Conservation (phyloP, 306 rosid species). For the Dalbergia oliveri region DNA sequence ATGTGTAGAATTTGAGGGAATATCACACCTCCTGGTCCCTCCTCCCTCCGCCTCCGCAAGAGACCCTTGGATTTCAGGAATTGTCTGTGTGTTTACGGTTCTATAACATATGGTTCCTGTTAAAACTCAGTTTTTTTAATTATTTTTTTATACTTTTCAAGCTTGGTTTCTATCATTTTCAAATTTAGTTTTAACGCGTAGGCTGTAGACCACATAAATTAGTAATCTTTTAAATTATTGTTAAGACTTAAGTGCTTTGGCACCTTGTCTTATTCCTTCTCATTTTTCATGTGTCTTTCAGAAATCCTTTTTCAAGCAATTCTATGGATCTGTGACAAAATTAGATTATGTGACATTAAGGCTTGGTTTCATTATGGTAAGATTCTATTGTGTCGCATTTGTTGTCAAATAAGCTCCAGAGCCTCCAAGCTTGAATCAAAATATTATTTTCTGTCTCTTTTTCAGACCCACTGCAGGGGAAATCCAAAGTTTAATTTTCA, state of each 20-base stretch:
- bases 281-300: conserved; percentile 51
- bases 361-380: conserved; percentile 88
- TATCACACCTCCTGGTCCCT: no score
- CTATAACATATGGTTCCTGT: no score
- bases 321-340: conserved; percentile 84
- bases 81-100: no score
- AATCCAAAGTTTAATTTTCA: conserved; percentile 87
- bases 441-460: conserved; percentile 29
- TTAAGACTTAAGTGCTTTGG: neutral
- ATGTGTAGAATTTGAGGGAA: no score
- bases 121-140: no score
- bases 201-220: neutral
- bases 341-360: conserved; percentile 79
- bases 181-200: no score
- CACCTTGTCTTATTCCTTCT: neutral
- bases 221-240: neutral
- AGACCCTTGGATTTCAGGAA: no score
- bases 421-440: neutral
- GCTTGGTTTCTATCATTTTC: no score
- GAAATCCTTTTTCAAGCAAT: conserved; percentile 84
- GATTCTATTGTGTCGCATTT: conserved; percentile 30
- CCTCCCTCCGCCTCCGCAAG: no score
- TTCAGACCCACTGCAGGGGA: conserved; percentile 79
- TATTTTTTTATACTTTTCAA: no score
- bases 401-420: neutral